Evolutionary conservation across 108 stramenopile species (phyloP), one percentile per base, ranked within the genome.

Genomic region (Pseudonitzschia multistriata): DNA sequence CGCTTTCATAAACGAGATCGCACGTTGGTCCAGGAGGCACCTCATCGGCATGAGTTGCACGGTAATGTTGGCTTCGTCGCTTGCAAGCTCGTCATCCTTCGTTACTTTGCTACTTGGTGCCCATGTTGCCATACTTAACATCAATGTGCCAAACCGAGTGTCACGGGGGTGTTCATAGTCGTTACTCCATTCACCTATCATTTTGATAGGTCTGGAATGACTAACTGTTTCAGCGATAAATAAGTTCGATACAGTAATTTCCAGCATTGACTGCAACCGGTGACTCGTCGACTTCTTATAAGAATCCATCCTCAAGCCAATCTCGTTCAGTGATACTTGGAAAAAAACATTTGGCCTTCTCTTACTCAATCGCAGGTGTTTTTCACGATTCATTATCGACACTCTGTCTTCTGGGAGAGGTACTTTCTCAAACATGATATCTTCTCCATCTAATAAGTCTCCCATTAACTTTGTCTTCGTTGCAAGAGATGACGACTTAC

Each of bases 121-220:
- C 85, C 86, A 86, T 52, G 89, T 91, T n/a, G 86, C 73, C 87
- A 93, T 89, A 74, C 77, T 91, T 66, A 95, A 50, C 89, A 86
- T 89, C 50, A 92, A 50, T 4, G 90, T 71, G 3, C 91, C 94
- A 49, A 88, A 86, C 25, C 71, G 76, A 29, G 81, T 66, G 67
- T 92, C 89, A 49, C 91, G 75, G 5, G 94, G 94, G 70, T 95
- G 94, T 22, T 89, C 83, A 6, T 42, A 52, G 39, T 91, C 90
- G 53, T 91, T 92, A 35, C 85, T 50, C 94, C 94, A 95, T 70
- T 95, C 94, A 21, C 89, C 89, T 50, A 91, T 30, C 79, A 92
- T 82, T 61, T 95, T 95, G 8, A 88, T 68, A 5, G 89, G 88
- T 39, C 60, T 66, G 11, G 67, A 52, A 33, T 64, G 70, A 45